Percentiles rank a stretch among this genome's conserved stretches.
Conservation (phyloP, 2,329 filamentous ascomycete species). For the Aspergillus fumigatiaffinis region DNA sequence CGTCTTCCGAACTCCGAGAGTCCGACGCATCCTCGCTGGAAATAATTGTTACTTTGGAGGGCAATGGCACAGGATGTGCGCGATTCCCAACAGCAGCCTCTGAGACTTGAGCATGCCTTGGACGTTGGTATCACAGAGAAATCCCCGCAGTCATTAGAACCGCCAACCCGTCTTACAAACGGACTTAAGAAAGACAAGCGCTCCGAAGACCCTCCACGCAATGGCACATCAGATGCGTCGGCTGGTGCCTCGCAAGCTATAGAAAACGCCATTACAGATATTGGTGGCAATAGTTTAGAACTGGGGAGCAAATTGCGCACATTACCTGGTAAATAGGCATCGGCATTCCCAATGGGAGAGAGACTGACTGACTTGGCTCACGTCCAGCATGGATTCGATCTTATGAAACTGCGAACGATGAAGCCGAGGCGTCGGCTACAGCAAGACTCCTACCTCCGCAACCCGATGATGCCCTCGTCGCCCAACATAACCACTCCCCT, state of each 20-base stretch:
- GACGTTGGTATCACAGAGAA: conserved; percentile 21
- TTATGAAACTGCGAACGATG: conserved; percentile 35
- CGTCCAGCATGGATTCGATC: conserved; percentile 43
- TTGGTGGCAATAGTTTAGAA: conserved; percentile 7
- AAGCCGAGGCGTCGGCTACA: conserved; percentile 30
- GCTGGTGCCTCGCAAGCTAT: conserved; percentile 15
- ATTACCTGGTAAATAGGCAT: conserved; percentile 32
- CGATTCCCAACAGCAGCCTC: conserved; percentile 19
- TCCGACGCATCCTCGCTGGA: conserved; percentile 16
- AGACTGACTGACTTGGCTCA: conserved; percentile 2
- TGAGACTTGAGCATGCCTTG: conserved; percentile 14
- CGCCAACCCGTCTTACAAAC: conserved; percentile 7
- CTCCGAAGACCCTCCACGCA: conserved; percentile 12
- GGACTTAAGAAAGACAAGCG: conserved; percentile 19
- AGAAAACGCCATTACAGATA: conserved; percentile 14
- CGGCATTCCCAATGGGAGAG: not conserved
- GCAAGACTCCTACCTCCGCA: conserved; percentile 35
- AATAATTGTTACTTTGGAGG: conserved; percentile 18
- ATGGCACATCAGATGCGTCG: conserved; percentile 18
- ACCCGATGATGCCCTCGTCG: conserved; percentile 39
- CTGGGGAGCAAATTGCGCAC: conserved; percentile 25
- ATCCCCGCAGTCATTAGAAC: conserved; percentile 11
- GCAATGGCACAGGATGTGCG: conserved; percentile 32
- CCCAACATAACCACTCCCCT: conserved; percentile 45
- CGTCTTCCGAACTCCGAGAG: conserved; percentile 18